phyloP scores from a whole-genome alignment of 2,329 filamentous ascomycete species.

The Paecilomyces sp. region DNA sequence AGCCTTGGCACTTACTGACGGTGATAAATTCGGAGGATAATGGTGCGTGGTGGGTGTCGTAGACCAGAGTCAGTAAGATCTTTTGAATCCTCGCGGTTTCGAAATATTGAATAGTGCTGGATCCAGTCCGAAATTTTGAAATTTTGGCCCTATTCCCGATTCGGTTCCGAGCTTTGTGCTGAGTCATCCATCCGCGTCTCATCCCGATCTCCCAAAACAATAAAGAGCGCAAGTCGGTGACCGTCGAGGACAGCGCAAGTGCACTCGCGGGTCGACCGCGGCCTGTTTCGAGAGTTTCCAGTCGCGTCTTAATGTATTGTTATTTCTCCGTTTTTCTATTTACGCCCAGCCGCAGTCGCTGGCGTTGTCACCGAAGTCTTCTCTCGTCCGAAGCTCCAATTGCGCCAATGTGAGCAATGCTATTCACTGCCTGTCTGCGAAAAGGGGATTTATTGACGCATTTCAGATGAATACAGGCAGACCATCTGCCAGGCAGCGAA shows the following conservation, averaged over 20 bases:
- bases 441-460: conserved; percentile 5
- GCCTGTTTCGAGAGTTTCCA: not conserved
- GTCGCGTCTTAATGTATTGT: not conserved
- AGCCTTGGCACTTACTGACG: not conserved
- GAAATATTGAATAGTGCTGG: not conserved
- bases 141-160: conserved; percentile 27
- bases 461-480: conserved; percentile 29
- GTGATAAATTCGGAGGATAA: conserved; percentile 10
- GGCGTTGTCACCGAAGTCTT: not conserved
- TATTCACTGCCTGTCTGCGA: not conserved
- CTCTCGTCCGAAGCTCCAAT: not conserved
- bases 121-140: conserved; percentile 18
- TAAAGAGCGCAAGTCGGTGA: not conserved
- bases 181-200: conserved; percentile 12
- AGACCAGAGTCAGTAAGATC: conserved; percentile 12
- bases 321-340: not conserved
- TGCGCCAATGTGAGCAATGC: not conserved
- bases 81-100: conserved; percentile 12
- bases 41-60: not conserved
- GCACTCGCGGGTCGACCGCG: not conserved
- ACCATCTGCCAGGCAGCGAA: conserved; percentile 45
- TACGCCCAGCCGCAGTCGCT: not conserved
- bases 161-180: conserved; percentile 11
- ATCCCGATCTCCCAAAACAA: conserved; percentile 13
- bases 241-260: not conserved